phyloP scores from a whole-genome alignment of 768 basidiomycete genomes.

The Pleurotus ostreatus region DNA sequence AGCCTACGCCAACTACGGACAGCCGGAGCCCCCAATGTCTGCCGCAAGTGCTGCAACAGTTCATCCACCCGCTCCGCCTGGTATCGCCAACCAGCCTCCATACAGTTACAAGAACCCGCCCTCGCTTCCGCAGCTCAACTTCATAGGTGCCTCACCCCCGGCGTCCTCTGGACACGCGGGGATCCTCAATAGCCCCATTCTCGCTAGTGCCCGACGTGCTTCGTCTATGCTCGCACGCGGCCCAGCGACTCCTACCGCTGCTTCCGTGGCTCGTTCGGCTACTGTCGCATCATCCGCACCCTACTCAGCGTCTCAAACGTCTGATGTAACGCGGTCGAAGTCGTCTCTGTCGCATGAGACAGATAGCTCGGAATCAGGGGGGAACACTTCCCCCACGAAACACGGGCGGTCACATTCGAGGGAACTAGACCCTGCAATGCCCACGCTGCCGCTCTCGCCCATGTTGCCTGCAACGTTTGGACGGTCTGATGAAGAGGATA shows the following conservation, averaged over 20 bases:
- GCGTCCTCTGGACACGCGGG: not conserved
- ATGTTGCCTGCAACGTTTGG: conserved; percentile 11
- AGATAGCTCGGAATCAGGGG: not conserved
- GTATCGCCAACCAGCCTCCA: not conserved
- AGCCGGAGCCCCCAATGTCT: conserved; percentile 1
- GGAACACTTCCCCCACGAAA: not conserved
- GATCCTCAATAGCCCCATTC: conserved; percentile 1
- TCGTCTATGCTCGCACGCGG: conserved; percentile 2
- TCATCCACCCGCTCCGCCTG: not conserved
- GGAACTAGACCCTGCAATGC: not conserved
- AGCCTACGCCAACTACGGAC: conserved; percentile 1
- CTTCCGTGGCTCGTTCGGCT: conserved; percentile 1
- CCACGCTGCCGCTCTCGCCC: conserved; percentile 4
- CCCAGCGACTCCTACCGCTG: not conserved
- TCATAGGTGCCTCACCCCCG: conserved; percentile 5
- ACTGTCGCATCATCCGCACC: not conserved
- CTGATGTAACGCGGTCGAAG: not conserved
- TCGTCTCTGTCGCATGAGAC: not conserved
- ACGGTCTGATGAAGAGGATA: conserved; percentile 2
- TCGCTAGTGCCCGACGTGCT: not conserved
- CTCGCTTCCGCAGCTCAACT: conserved; percentile 3
- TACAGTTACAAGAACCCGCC: not conserved
- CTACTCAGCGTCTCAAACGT: not conserved
- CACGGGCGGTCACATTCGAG: conserved; percentile 7
- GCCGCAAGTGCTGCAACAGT: not conserved